Percentiles rank a stretch among this genome's conserved stretches.
These are phyloP conservation scores for Bothriochloa decipiens DNA, from an alignment of 176 grass and related monocot species.

Conservation along the genomic window DNA sequence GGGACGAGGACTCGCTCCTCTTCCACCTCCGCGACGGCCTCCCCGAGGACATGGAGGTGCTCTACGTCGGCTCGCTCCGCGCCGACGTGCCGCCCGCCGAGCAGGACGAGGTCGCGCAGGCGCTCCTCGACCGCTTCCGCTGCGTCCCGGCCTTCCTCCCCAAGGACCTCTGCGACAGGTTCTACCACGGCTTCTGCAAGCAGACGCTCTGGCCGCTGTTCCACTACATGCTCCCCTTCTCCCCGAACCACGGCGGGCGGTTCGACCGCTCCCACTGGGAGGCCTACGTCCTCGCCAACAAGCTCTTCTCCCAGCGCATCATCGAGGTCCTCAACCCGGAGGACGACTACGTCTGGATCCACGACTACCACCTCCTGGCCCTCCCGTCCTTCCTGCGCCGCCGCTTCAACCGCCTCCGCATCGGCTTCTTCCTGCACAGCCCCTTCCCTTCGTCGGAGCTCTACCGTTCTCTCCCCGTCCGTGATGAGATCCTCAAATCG, in stretches of 20 bases:
- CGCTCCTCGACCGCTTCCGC: slow-evolving; percentile 68
- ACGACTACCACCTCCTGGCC: slow-evolving; percentile 97
- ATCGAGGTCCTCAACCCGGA: slow-evolving; percentile 93
- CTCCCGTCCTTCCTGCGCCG: slow-evolving; percentile 85
- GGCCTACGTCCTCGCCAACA: slow-evolving; percentile 66
- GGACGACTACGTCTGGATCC: slow-evolving; percentile 92
- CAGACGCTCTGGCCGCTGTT: slow-evolving; percentile 70
- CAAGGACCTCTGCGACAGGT: slow-evolving; percentile 51
- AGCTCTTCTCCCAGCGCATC: slow-evolving; percentile 67
- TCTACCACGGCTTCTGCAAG: slow-evolving; percentile 84
- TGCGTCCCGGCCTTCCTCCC: slow-evolving; percentile 77
- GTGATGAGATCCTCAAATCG: slow-evolving; percentile 60
- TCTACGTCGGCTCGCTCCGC: slow-evolving; percentile 73
- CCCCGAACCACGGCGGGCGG: slow-evolving; percentile 50
- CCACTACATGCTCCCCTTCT: slow-evolving; percentile 72
- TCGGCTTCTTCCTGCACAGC: slow-evolving; percentile 66
- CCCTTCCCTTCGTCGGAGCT: slow-evolving; percentile 58
- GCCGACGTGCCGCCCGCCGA: slow-evolving; percentile 58
- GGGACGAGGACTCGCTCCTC: slow-evolving; percentile 81
- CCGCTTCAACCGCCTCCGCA: slow-evolving; percentile 69
- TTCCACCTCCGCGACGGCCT: slow-evolving; percentile 73
- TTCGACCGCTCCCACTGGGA: slow-evolving; percentile 77
- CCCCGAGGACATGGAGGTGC: slow-evolving; percentile 78
- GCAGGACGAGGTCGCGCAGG: slow-evolving; percentile 70
- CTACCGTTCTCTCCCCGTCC: slow-evolving; percentile 58